Evolutionary conservation across 2,329 filamentous ascomycete genomes (phyloP).

Genomic region (Phialophora verrucosa): DNA sequence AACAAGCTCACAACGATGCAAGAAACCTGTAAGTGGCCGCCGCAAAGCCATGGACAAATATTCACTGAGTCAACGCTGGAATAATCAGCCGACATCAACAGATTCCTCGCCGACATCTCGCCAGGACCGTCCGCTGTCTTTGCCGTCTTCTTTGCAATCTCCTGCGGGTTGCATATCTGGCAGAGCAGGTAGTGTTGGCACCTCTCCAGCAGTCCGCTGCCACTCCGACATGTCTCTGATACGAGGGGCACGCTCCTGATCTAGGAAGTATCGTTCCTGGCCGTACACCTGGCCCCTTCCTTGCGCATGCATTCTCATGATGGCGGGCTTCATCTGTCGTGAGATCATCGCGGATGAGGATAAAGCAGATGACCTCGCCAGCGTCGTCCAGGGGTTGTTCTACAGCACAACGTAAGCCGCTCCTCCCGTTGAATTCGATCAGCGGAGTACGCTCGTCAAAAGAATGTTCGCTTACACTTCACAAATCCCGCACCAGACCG

Average conservation of each 20-base stretch:
- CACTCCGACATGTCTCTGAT: not conserved
- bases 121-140: slow-evolving; percentile 30
- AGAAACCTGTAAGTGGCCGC: not conserved
- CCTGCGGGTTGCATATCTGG: slow-evolving; percentile 28
- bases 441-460: too few species aligned
- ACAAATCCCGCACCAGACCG: slow-evolving; percentile 6
- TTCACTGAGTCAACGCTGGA: not conserved
- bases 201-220: not conserved
- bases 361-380: slow-evolving; percentile 21
- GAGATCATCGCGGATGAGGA: slow-evolving; percentile 25
- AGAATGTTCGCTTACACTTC: not conserved
- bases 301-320: slow-evolving; percentile 29
- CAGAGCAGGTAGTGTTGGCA: slow-evolving; percentile 24
- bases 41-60: not conserved
- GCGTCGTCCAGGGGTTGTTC: slow-evolving; percentile 27
- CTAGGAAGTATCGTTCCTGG: slow-evolving; percentile 29
- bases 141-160: slow-evolving; percentile 29
- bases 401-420: slow-evolving; percentile 30
- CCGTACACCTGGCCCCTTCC: slow-evolving; percentile 27
- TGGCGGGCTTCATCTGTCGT: slow-evolving; percentile 34
- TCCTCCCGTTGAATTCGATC: not conserved
- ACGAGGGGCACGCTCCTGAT: not conserved
- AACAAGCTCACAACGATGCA: not conserved
- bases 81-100: slow-evolving; percentile 22
- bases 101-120: slow-evolving; percentile 24